A percentile compares a stretch with the other conserved stretches of the same genome.
These are phyloP conservation scores for Eimeria necatrix DNA, from an alignment of 169 alveolate species.

Conservation along the genomic window DNA sequence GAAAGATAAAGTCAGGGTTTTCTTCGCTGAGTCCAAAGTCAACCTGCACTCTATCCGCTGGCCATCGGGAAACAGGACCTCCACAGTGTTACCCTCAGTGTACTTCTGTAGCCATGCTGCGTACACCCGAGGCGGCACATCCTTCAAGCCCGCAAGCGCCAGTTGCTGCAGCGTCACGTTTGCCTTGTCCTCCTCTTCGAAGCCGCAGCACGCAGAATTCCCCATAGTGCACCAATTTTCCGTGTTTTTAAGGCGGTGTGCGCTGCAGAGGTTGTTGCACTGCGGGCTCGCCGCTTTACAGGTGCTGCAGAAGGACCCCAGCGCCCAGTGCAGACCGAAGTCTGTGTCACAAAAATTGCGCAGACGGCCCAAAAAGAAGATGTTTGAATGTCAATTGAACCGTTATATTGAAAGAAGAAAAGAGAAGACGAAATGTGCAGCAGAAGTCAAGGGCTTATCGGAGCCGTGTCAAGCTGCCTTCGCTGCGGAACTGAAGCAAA, in stretches of 20 bases:
- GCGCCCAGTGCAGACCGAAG: too few relatives aligned
- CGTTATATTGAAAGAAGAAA: too few relatives aligned
- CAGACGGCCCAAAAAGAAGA: too few relatives aligned
- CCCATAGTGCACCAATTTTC: constrained; percentile 23
- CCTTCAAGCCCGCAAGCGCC: constrained; percentile 12
- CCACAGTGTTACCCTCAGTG: constrained; percentile 49
- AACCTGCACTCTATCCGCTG: constrained; percentile 73
- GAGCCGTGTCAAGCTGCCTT: not conserved
- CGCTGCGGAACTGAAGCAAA: not conserved
- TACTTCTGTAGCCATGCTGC: constrained; percentile 53
- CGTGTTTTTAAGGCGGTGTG: too few relatives aligned
- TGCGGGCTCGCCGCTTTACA: not conserved
- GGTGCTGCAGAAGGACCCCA: too few relatives aligned
- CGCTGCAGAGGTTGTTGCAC: too few relatives aligned
- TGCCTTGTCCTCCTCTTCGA: constrained; percentile 51
- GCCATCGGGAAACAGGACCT: constrained; percentile 73
- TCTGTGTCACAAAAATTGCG: too few relatives aligned
- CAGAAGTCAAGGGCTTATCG: not conserved
- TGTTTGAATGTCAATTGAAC: too few relatives aligned
- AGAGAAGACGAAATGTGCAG: too few relatives aligned
- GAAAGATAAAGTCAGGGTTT: constrained; percentile 16
- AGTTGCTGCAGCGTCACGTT: constrained; percentile 30
- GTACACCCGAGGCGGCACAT: not conserved
- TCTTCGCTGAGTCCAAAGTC: constrained; percentile 20
- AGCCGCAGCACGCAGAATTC: constrained; percentile 58